These are phyloP conservation scores for Paraphoma sp. DNA, from an alignment of 2,329 filamentous ascomycete species.

Conservation along the genomic window DNA sequence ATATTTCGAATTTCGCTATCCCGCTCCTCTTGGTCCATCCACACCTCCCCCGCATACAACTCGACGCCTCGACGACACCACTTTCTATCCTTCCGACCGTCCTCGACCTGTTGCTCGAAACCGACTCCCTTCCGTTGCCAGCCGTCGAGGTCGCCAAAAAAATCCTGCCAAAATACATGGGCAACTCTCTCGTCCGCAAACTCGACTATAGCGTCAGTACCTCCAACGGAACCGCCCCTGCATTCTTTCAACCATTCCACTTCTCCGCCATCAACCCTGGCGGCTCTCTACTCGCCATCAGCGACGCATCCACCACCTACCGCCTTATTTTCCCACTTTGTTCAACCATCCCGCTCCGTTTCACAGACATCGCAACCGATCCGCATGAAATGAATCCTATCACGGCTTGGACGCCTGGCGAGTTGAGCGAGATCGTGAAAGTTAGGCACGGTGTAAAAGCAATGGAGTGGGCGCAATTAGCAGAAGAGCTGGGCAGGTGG, in stretches of 20 bases:
- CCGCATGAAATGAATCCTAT: slow-evolving; percentile 15
- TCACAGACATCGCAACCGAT: slow-evolving; percentile 16
- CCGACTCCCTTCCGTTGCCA: slow-evolving; percentile 9
- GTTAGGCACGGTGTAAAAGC: slow-evolving; percentile 14
- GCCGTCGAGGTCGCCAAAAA: slow-evolving; percentile 8
- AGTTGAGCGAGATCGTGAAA: slow-evolving; percentile 16
- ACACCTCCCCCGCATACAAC: slow-evolving; percentile 15
- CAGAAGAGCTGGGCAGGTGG: slow-evolving; percentile 20
- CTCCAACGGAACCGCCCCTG: slow-evolving; percentile 1
- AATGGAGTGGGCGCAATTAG: slow-evolving; percentile 16
- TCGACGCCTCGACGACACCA: slow-evolving; percentile 21
- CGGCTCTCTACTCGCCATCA: slow-evolving; percentile 20
- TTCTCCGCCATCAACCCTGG: slow-evolving; percentile 25
- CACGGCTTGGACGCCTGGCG: slow-evolving; percentile 21
- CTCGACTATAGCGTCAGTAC: slow-evolving; percentile 16
- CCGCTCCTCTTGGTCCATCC: slow-evolving; percentile 22
- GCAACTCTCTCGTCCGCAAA: slow-evolving; percentile 17
- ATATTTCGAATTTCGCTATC: slow-evolving; percentile 22
- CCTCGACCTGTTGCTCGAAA: slow-evolving; percentile 19
- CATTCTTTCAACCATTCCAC: slow-evolving; percentile 24
- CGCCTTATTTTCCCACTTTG: slow-evolving; percentile 21
- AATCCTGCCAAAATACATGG: slow-evolving; percentile 18
- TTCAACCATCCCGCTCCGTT: slow-evolving; percentile 19
- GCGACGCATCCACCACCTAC: slow-evolving; percentile 17
- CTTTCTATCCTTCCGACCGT: slow-evolving; percentile 20